phyloP scores from a whole-genome alignment of 495 filamentous ascomycete genomes.

The Lentithecium fluviatile region DNA sequence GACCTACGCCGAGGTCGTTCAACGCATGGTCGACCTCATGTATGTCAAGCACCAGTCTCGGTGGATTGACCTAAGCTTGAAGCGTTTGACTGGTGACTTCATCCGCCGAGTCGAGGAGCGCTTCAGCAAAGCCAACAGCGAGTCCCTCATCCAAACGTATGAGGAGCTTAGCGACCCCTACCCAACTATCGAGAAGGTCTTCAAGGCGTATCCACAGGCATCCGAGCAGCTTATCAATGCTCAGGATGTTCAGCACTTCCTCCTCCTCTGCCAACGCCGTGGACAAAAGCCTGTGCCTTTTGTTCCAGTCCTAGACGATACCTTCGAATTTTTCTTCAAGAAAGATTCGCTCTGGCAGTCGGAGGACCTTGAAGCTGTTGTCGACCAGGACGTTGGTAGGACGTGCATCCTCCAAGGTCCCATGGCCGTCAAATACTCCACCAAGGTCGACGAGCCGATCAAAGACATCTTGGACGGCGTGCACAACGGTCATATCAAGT shows the following conservation, averaged over 20 bases:
- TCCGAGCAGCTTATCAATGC: constrained; percentile 92
- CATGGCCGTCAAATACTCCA: constrained; percentile 88
- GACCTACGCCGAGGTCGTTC: constrained; percentile 92
- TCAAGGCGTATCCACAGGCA: constrained; percentile 80
- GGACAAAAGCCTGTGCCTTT: constrained; percentile 97
- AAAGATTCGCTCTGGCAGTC: constrained; percentile 99
- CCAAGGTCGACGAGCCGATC: constrained; percentile 82
- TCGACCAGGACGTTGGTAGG: constrained; percentile 89
- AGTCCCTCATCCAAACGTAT: constrained; percentile 81
- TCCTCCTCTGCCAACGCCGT: constrained; percentile 86
- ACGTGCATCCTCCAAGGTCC: constrained; percentile 96
- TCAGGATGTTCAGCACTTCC: constrained; percentile 94
- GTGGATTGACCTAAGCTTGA: constrained; percentile 89
- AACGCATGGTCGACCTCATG: constrained; percentile 93
- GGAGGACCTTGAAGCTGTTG: constrained; percentile 92
- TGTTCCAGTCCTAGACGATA: constrained; percentile 87
- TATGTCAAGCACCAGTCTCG: constrained; percentile 90
- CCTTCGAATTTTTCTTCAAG: constrained; percentile 98
- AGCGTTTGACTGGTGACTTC: constrained; percentile 84
- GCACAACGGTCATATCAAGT: constrained; percentile 79
- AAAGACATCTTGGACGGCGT: constrained; percentile 89
- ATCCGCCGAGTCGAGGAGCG: constrained; percentile 94
- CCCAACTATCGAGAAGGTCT: constrained; percentile 69
- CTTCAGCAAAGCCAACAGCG: constrained; percentile 65
- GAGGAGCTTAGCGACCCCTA: constrained; percentile 83